Evolutionary conservation across 345 rosid species (phyloP).

Genomic region (Eucalyptus brandiana): DNA sequence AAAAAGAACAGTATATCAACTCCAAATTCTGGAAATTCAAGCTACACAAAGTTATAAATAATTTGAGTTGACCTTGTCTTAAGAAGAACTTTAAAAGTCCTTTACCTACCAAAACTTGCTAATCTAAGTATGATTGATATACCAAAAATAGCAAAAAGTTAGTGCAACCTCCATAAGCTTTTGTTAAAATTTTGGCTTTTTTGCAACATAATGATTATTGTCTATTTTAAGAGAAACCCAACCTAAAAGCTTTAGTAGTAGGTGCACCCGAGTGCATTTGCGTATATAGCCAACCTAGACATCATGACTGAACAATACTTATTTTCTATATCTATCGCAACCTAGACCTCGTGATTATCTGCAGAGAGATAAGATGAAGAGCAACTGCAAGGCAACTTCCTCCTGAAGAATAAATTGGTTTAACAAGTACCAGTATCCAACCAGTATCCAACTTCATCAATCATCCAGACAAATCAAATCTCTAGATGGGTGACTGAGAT

Average conservation of each 20-base stretch:
- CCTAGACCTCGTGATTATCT: too few species aligned
- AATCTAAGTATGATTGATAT: neutral
- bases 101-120: neutral
- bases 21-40: neutral
- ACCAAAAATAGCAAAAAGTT: neutral
- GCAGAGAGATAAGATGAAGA: too few species aligned
- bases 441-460: too few species aligned
- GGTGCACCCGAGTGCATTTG: neutral
- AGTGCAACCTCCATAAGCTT: neutral
- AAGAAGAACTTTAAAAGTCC: neutral
- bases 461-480: neutral
- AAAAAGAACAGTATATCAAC: too few species aligned
- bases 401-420: too few species aligned
- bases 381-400: too few species aligned
- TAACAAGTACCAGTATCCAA: too few species aligned
- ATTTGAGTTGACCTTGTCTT: neutral
- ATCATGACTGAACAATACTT: neutral
- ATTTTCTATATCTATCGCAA: too few species aligned
- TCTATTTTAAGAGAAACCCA: neutral
- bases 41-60: neutral
- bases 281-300: neutral
- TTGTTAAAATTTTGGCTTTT: neutral
- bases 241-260: neutral
- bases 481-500: neutral
- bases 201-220: neutral